Conservation (phyloP, 371 early-diverging fungal species). For the Dinochytrium kinnereticum region DNA sequence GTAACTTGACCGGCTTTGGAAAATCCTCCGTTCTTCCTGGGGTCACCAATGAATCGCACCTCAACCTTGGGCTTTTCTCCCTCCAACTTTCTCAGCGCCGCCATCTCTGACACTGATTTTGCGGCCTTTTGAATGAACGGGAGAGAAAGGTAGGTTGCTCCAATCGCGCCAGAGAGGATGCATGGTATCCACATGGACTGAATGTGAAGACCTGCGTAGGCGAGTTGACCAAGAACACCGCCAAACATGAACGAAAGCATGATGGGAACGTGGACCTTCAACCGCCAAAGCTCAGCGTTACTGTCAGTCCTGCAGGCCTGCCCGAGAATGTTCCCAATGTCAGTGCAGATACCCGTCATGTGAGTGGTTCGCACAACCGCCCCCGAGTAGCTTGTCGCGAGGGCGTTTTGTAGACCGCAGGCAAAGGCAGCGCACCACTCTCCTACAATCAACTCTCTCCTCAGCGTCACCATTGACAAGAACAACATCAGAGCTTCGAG, state of each 20-base stretch:
- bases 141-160: constrained; percentile 45
- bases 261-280: constrained; percentile 33
- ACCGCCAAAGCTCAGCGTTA: constrained; percentile 54
- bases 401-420: constrained; percentile 59
- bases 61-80: constrained; percentile 34
- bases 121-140: constrained; percentile 50
- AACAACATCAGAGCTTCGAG: constrained; percentile 50
- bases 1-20: neutral
- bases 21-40: constrained; percentile 31
- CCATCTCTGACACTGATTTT: constrained; percentile 33
- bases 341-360: constrained; percentile 61
- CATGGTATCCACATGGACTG: constrained; percentile 49
- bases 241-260: constrained; percentile 19
- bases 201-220: constrained; percentile 36
- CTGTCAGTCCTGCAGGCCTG: constrained; percentile 52
- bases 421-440: constrained; percentile 62
- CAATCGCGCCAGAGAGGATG: constrained; percentile 48
- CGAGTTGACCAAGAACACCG: constrained; percentile 16
- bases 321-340: constrained; percentile 60
- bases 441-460: constrained; percentile 48
- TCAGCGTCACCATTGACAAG: constrained; percentile 45
- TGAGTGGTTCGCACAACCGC: constrained; percentile 61
- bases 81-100: constrained; percentile 3
- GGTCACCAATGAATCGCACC: constrained; percentile 48
- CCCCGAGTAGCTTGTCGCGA: constrained; percentile 57